Base-by-base conservation (phyloP, 2,329 filamentous ascomycete species). In the Fusarium sp. region DNA sequence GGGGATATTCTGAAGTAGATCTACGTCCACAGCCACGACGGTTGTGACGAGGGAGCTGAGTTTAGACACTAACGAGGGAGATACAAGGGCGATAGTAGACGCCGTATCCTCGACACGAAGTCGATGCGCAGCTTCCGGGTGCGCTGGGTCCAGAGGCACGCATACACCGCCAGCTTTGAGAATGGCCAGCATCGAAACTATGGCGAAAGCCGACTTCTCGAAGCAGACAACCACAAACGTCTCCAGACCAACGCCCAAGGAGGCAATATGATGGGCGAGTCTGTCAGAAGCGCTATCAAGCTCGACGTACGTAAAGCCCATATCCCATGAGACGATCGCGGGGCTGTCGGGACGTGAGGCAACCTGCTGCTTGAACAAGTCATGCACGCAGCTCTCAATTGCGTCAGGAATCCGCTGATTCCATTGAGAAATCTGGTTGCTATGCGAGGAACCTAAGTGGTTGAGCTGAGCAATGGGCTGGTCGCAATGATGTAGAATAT, bases 321-420 rank as follows among this genome's bases (percentile, higher is more conserved):
- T 44, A 3, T 77, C 75, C 75, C 75, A 77, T 9, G 75, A 73
- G 14, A 28, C 51, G n/a, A 77, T 52, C 2, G 75, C 75, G 3
- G 70, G 70, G 2, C 41, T 35, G 4, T 69, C 35, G 2, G 75
- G 64, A 1, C 45, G 54, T 1, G 31, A 35, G 1, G 20, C 6
- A 4, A 33, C 61, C 31, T 74, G 63, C 14, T 72, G 45, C 5
- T 47, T 45, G 45, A 77, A 74, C 36, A 77, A 7, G 0, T 49
- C 67, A n/a, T 77, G 75, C 1, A 77, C 11, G 20, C 67, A 72
- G 20, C 31, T 56, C 18, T 77, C 64, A 13, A 70, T n/a, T 1
- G 66, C 67, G 5, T 55, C 36, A 0, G 73, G 72, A 2, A 75
- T 66, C 1, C 41, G 20, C 22, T 58, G 26, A 7, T 72, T 77